A percentile compares a stretch with the other conserved stretches of the same genome.
Evolutionary conservation across 306 rosid genomes (phyloP).

Genomic region (Begonia masoniana): DNA sequence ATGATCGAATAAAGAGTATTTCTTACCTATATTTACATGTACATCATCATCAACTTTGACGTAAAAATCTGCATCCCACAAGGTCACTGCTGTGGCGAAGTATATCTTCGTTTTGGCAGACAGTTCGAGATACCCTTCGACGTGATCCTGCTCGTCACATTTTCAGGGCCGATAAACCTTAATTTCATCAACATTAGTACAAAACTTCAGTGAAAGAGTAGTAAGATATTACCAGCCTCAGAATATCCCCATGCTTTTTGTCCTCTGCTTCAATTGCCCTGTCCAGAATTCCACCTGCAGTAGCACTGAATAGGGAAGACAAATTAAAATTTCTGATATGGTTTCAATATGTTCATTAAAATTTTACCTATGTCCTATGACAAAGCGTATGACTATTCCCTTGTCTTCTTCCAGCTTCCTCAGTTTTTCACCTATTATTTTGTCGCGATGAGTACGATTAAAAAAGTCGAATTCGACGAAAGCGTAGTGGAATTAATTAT

Average conservation of each 20-base stretch:
- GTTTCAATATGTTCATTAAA: not conserved
- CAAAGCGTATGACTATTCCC: constrained; percentile 85
- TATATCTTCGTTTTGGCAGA: constrained; percentile 91
- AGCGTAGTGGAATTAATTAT: constrained; percentile 2
- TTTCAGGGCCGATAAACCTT: too few species aligned
- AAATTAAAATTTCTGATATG: too few species aligned
- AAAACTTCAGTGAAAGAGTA: not conserved
- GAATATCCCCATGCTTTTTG: constrained; percentile 83
- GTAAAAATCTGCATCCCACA: constrained; percentile 97
- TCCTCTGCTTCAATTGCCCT: constrained; percentile 98
- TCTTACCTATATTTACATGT: constrained; percentile 89
- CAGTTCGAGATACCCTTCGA: constrained; percentile 96
- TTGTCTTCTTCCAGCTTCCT: constrained; percentile 96
- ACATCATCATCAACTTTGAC: constrained; percentile 97
- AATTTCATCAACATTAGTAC: too few species aligned
- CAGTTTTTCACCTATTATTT: constrained; percentile 68
- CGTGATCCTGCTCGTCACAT: constrained; percentile 51
- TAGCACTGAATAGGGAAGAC: constrained; percentile 44
- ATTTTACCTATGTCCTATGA: constrained; percentile 85
- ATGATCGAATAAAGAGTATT: not conserved
- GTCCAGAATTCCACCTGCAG: constrained; percentile 93
- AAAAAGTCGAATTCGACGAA: constrained; percentile 12
- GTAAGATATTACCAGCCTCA: constrained; percentile 65
- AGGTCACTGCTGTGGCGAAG: constrained; percentile 71
- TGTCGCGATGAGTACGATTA: constrained; percentile 7